A percentile compares a stretch with the other conserved stretches of the same genome.
phyloP scores from a whole-genome alignment of 306 rosid species.

The Vachellia collinsii region DNA sequence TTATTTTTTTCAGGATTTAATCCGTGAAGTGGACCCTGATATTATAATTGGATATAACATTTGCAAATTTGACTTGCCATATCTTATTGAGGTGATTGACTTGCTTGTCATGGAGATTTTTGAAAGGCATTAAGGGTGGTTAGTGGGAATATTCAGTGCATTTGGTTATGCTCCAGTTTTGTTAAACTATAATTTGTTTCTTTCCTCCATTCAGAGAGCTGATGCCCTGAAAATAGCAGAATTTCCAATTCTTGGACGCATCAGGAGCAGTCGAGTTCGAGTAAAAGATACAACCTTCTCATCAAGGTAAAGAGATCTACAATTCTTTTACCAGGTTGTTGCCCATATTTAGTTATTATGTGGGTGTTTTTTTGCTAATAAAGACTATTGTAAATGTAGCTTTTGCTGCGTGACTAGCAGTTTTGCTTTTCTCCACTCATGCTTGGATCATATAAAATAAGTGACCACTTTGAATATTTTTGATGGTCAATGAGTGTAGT shows the following conservation, averaged over 20 bases:
- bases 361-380: not conserved
- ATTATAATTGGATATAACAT: slow-evolving; percentile 96
- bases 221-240: slow-evolving; percentile 74
- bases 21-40: slow-evolving; percentile 92
- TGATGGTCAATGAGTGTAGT: not conserved
- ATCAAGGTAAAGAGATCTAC: slow-evolving; percentile 65
- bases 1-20: slow-evolving; percentile 67
- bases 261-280: slow-evolving; percentile 86
- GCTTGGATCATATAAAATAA: not conserved
- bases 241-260: slow-evolving; percentile 89
- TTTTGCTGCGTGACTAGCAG: not conserved
- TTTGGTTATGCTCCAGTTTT: slow-evolving; percentile 24
- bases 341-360: slow-evolving; percentile 12
- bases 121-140: slow-evolving; percentile 14
- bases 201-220: slow-evolving; percentile 65
- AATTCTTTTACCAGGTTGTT: slow-evolving; percentile 13
- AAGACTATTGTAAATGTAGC: not conserved
- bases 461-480: not conserved
- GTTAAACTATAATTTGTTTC: slow-evolving; percentile 29
- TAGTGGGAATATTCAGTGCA: slow-evolving; percentile 18
- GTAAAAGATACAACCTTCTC: slow-evolving; percentile 95
- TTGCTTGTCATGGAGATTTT: slow-evolving; percentile 24
- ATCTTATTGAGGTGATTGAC: slow-evolving; percentile 79
- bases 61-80: slow-evolving; percentile 97
- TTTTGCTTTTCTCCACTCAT: not conserved